These are phyloP conservation scores for Rhytidhysteron rufulum DNA, from an alignment of 2,329 filamentous ascomycete genomes.

Conservation along the genomic window DNA sequence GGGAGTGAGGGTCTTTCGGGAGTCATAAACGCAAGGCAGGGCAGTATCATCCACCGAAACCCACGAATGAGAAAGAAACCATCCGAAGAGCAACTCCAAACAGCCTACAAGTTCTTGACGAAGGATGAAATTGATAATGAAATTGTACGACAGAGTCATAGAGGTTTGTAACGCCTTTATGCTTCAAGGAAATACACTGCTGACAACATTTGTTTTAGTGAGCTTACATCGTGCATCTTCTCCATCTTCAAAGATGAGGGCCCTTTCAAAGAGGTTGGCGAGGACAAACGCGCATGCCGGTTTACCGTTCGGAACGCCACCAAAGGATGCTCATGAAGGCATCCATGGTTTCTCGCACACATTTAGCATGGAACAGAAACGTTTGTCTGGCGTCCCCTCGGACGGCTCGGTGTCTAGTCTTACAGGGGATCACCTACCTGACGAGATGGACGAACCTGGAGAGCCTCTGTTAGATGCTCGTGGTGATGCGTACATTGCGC, in stretches of 20 bases:
- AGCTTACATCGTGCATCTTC: constrained; percentile 27
- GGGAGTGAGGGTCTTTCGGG: constrained; percentile 39
- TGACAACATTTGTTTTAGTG: constrained; percentile 10
- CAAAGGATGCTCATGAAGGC: constrained; percentile 10
- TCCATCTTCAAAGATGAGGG: constrained; percentile 37
- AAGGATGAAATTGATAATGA: constrained; percentile 19
- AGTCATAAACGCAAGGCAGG: constrained; percentile 39
- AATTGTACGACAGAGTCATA: constrained; percentile 20
- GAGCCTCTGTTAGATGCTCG: constrained; percentile 7
- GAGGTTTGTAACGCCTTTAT: constrained; percentile 13
- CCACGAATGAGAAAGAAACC: constrained; percentile 17
- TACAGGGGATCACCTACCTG: constrained; percentile 26
- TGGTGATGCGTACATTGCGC: constrained; percentile 26
- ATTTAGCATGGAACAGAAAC: not conserved
- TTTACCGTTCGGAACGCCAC: constrained; percentile 31
- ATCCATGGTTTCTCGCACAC: not conserved
- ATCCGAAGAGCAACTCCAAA: constrained; percentile 9
- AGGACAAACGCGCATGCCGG: constrained; percentile 21
- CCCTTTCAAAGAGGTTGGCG: constrained; percentile 36
- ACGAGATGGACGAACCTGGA: constrained; percentile 16
- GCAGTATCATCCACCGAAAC: constrained; percentile 34
- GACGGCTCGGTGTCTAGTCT: constrained; percentile 31
- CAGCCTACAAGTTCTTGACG: constrained; percentile 12
- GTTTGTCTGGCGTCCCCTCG: constrained; percentile 7
- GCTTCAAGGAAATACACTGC: not conserved